Percentiles rank a stretch among this genome's conserved stretches.
phyloP scores from a whole-genome alignment of 768 basidiomycete species.

The Steccherinum ochraceum region DNA sequence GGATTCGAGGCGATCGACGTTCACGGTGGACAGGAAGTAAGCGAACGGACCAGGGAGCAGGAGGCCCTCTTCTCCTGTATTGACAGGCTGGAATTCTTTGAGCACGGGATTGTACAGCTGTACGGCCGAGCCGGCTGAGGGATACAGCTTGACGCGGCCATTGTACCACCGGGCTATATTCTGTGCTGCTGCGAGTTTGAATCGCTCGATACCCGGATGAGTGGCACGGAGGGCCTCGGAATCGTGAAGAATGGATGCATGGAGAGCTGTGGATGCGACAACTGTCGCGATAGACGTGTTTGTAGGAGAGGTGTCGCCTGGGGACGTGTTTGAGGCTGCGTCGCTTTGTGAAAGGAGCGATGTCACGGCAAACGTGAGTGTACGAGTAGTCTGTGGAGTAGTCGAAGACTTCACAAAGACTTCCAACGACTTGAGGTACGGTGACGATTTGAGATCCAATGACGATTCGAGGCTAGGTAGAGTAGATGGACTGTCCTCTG shows the following conservation, averaged over 20 bases:
- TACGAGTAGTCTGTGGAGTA: constrained; percentile 13
- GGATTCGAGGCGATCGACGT: constrained; percentile 84
- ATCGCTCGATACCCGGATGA: constrained; percentile 77
- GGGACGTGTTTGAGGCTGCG: constrained; percentile 23
- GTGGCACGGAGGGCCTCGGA: constrained; percentile 68
- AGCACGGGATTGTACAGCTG: constrained; percentile 54
- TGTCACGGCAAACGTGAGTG: constrained; percentile 52
- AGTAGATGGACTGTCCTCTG: constrained; percentile 2
- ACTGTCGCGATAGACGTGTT: constrained; percentile 54
- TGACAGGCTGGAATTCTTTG: constrained; percentile 40
- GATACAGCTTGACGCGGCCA: constrained; percentile 51
- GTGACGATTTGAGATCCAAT: constrained; percentile 17
- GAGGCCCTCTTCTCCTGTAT: constrained; percentile 11
- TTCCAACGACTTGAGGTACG: constrained; percentile 45
- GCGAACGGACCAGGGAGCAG: constrained; percentile 64
- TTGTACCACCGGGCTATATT: constrained; percentile 72
- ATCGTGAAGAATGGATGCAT: constrained; percentile 78
- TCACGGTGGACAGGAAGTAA: constrained; percentile 79
- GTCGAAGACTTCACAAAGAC: constrained; percentile 35
- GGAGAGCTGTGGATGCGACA: constrained; percentile 80
- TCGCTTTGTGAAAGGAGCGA: constrained; percentile 35
- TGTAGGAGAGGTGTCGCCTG: constrained; percentile 6
- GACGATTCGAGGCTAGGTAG: too few species aligned
- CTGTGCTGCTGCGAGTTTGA: constrained; percentile 76
- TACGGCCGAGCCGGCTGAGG: constrained; percentile 35